Base-by-base conservation (phyloP, 441 rosid genomes). In the Aquilaria agallochum region DNA sequence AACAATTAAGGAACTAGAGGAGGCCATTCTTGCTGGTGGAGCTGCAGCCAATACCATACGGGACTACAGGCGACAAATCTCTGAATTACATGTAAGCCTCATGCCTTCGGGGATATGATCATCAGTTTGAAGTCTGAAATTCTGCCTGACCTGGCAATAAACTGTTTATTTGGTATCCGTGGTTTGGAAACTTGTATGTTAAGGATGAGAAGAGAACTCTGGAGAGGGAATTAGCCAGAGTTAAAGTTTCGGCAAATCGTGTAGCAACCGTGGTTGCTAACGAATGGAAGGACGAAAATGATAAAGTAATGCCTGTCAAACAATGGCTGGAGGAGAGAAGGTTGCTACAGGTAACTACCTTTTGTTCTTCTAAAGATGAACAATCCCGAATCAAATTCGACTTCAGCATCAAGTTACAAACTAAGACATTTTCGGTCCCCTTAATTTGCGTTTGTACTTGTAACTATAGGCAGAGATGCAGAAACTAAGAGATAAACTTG, bases 281-380 rank as follows among this genome's bases (percentile, higher is more conserved):
- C 61, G 96, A 84, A 63, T 91, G 99, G 99, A 95, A 95, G 74
- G 96, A 85, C 80, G 99, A 87, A 64, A 86, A 82, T 55, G 92
- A 81, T 70, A 84, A 82, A 81, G 96, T 95, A 15, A 95, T 95
- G 91, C 97, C 99, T 0, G 86, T 95, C 58, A 89, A 72, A 76
- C 82, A 89, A 72, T 91, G 97, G 97, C 88, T 91, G 50, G 95
- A 86, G 71, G 96, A 88, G 73, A 86, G 97, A 78, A 82, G 85
- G 78, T 31, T 89, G 55, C 68, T 89, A 52, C 99, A 91, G 93
- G 98, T 94, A 79, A 53, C 32, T 55, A 33, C 67, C 66, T 11
- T 59, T 20, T 15, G 44, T 11, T 11, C 33, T 49, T 34, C 27
- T 0, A 13, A 14, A 36, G 49, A 56, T 7, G 40, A 31, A 54